Conservation (phyloP, 371 early-diverging fungal genomes). For the Choanephora cucurbitarum region DNA sequence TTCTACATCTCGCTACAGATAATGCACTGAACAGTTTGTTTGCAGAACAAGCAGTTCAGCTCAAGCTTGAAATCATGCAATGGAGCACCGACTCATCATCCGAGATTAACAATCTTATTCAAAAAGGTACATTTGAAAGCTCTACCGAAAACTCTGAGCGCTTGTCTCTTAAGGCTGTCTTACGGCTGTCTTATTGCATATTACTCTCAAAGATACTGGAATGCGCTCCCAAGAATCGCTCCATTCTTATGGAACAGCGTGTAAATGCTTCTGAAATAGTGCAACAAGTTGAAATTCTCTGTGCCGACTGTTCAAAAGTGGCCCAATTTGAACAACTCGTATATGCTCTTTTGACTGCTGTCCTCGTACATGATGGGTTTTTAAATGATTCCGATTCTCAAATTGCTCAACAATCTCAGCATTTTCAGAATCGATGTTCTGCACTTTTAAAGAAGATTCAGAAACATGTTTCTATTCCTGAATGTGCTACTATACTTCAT, state of each 20-base stretch:
- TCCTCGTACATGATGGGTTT: conserved; percentile 11
- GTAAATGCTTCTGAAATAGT: conserved; percentile 13
- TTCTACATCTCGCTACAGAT: background rate
- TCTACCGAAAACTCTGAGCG: background rate
- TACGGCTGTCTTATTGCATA: conserved; percentile 7
- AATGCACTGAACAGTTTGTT: background rate
- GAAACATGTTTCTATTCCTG: conserved; percentile 13
- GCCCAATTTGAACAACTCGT: conserved; percentile 15
- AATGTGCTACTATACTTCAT: conserved; percentile 15
- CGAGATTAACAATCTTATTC: background rate
- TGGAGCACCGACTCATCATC: conserved; percentile 13
- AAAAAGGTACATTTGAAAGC: conserved; percentile 6
- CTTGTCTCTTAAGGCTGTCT: background rate
- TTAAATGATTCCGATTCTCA: conserved; percentile 5
- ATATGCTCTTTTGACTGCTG: conserved; percentile 12
- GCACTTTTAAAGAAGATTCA: conserved; percentile 7
- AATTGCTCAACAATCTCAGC: conserved; percentile 11
- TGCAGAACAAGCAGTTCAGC: conserved; percentile 3
- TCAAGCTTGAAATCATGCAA: conserved; percentile 3
- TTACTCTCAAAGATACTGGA: conserved; percentile 11
- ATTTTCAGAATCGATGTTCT: conserved; percentile 7
- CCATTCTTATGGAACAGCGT: conserved; percentile 6
- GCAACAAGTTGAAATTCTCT: conserved; percentile 3
- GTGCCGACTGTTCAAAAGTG: conserved; percentile 5
- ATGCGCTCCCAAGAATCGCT: conserved; percentile 10